phyloP scores from a whole-genome alignment of 768 basidiomycete genomes.

The Leccinum subtestaceum region DNA sequence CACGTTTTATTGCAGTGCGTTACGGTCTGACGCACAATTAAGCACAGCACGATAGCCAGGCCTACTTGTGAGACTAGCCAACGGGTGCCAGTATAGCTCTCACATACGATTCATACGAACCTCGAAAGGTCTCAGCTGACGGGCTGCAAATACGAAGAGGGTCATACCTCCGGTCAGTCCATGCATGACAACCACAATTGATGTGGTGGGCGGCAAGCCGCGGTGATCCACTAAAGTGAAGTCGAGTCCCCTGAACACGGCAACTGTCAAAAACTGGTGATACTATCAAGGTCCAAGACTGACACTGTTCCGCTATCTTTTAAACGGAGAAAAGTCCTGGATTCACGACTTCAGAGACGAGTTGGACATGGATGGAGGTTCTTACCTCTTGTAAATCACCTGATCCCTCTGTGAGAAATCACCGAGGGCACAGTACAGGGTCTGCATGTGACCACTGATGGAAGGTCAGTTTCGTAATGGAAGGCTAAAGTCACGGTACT shows the following conservation, averaged over 20 bases:
- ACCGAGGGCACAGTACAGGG: conserved; percentile 30
- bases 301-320: conserved; percentile 34
- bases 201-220: conserved; percentile 24
- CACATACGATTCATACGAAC: conserved; percentile 89
- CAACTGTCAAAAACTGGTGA: not conserved
- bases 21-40: conserved; percentile 63
- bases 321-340: conserved; percentile 28
- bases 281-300: conserved; percentile 10
- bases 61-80: conserved; percentile 69
- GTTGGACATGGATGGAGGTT: not conserved
- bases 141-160: not conserved
- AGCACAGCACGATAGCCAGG: conserved; percentile 89
- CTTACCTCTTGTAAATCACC: conserved; percentile 31
- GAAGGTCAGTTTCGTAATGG: conserved; percentile 14
- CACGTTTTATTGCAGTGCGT: conserved; percentile 7
- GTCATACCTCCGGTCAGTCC: conserved; percentile 33
- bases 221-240: conserved; percentile 29
- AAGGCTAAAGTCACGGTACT: not conserved
- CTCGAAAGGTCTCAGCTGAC: conserved; percentile 36
- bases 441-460: conserved; percentile 32
- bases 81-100: conserved; percentile 73
- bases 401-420: conserved; percentile 32
- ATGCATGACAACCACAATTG: conserved; percentile 33
- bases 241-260: conserved; percentile 29
- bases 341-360: conserved; percentile 6